A percentile compares a stretch with the other conserved stretches of the same genome.
These are phyloP conservation scores for Aspergillus steynii DNA, from an alignment of 495 filamentous ascomycete species.

Conservation along the genomic window DNA sequence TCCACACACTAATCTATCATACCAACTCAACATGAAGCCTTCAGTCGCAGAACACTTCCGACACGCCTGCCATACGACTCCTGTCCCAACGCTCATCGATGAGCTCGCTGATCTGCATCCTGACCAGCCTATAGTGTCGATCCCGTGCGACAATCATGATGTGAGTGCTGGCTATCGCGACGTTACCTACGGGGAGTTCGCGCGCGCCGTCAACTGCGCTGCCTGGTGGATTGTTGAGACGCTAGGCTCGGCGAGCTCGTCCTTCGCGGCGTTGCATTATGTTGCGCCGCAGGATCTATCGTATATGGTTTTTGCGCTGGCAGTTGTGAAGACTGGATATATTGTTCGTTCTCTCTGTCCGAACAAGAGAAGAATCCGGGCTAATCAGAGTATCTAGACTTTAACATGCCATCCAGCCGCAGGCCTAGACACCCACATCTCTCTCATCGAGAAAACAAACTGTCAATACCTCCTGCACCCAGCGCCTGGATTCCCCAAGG, in stretches of 20 bases:
- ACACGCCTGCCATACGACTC: neutral
- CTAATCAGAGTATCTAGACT: neutral
- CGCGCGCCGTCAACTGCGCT: neutral
- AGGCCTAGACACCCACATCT: neutral
- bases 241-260: neutral
- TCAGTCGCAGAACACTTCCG: neutral
- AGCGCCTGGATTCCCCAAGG: neutral
- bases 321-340: neutral
- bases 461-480: neutral
- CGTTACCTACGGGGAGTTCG: neutral
- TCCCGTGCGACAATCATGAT: neutral
- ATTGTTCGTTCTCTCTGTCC: neutral
- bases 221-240: neutral
- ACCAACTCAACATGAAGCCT: neutral
- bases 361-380: no score
- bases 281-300: neutral
- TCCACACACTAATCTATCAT: neutral
- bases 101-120: neutral
- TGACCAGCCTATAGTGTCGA: neutral
- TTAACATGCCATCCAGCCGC: neutral
- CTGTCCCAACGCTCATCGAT: neutral
- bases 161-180: neutral
- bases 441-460: neutral
- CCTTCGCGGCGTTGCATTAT: neutral
- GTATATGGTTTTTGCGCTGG: neutral